Evolutionary conservation across 164 flowering plant genomes (phyloP).

Genomic region (Warburgia ugandensis): DNA sequence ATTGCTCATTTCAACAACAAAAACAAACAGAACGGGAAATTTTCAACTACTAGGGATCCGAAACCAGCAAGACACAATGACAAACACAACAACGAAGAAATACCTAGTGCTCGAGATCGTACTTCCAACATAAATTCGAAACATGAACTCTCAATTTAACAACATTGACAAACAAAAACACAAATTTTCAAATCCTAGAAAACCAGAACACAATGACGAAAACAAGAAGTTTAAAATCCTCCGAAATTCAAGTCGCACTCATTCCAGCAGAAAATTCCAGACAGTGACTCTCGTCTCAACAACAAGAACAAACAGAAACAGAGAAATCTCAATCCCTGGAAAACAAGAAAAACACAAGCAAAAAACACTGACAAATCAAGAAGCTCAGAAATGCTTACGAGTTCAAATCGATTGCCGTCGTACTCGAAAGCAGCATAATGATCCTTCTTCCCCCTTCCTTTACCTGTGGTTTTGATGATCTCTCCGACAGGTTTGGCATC

Average conservation of each 20-base stretch:
- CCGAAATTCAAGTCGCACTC: neutral
- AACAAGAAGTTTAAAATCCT: neutral
- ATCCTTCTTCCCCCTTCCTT: slow-evolving; percentile 39
- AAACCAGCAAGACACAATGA: too few species aligned
- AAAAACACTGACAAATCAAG: too few species aligned
- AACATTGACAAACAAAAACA: too few species aligned
- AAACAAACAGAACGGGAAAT: too few species aligned
- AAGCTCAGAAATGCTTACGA: slow-evolving; percentile 31
- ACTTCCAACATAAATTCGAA: too few species aligned
- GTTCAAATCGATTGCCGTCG: slow-evolving; percentile 52
- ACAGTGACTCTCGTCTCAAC: neutral
- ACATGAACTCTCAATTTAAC: too few species aligned
- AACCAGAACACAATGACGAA: neutral
- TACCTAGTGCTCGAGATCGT: too few species aligned
- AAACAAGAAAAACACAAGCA: neutral
- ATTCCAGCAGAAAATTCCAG: neutral
- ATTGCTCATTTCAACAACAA: too few species aligned
- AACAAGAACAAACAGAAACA: neutral
- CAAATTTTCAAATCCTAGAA: too few species aligned
- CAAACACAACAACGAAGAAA: too few species aligned
- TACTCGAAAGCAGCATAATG: slow-evolving; percentile 57
- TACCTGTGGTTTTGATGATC: slow-evolving; percentile 44
- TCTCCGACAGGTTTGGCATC: slow-evolving; percentile 74
- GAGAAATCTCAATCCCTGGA: neutral
- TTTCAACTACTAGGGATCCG: too few species aligned